Base-by-base conservation (phyloP, 2,329 filamentous ascomycete species). In the Amphichorda felina region DNA sequence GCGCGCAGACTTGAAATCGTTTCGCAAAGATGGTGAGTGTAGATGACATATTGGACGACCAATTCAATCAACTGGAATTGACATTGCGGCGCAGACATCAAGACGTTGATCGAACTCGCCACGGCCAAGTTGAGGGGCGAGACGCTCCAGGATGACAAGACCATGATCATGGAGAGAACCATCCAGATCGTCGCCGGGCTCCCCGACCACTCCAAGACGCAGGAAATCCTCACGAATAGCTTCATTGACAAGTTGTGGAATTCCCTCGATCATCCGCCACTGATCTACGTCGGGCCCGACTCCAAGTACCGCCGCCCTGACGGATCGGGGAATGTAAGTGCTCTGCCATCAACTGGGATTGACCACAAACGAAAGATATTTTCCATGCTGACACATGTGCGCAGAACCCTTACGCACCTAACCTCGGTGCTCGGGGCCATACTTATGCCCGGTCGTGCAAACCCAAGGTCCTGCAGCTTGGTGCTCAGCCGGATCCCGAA, bases 231-330 rank as follows among this genome's bases (percentile, higher is more conserved):
- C 33, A 85, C 81, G 8, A 76, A 80, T 46, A 55, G 59, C 31
- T 81, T 88, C 46, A 66, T 88, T 34, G 68, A 73, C 35, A 66
- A 78, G 53, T 66, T 88, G 0, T 88, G 81, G 81, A 64, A 75
- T 45, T 74, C 72, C 0, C 60, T 88, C 8, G 78, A 82, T 14
- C 82, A 88, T 43, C 82, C 82, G 0, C 79, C 82, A 1, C 59
- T 79, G 43, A 66, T 79, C 30, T 82, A 75, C 41, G 55, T 79
- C 37, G 74, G 73, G 3, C 60, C 78, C 7, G 60, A 79, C 38
- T 79, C 68, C 47, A 64, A 67, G 43, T 87, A 83, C 48, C 70
- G 82, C 11, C 69, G 68, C 35, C 70, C 80, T 0, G 81, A 87
- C 59, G 82, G 82, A 1, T 80, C 75, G 0, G 69, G 74, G 55